Percentiles rank a stretch among this genome's conserved stretches.
These are phyloP conservation scores for Hyaloscypha finlandica DNA, from an alignment of 495 filamentous ascomycete species.

Conservation along the genomic window DNA sequence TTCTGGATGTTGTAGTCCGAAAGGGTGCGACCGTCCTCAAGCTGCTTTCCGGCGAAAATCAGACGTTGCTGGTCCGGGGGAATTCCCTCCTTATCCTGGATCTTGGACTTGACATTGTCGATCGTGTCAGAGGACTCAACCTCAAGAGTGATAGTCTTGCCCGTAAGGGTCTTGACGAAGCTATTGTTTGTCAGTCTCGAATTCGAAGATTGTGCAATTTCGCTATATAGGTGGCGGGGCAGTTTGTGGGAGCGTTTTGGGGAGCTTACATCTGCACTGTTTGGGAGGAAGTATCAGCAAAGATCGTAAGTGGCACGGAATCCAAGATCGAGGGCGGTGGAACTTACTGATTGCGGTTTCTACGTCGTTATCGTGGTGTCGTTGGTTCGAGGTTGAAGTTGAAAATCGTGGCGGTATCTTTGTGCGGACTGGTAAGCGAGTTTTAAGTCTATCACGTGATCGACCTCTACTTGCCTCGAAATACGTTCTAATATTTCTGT, in stretches of 20 bases:
- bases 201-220: slow-evolving; percentile 12
- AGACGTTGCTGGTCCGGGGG: slow-evolving; percentile 98
- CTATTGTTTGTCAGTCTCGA: slow-evolving; percentile 45
- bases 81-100: slow-evolving; percentile 99
- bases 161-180: slow-evolving; percentile 97
- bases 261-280: slow-evolving; percentile 45
- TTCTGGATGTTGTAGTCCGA: slow-evolving; percentile 99
- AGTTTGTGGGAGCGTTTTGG: slow-evolving; percentile 5
- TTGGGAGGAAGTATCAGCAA: slow-evolving; percentile 26
- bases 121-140: slow-evolving; percentile 98
- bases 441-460: slow-evolving; percentile 12
- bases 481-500: too few relatives aligned
- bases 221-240: not conserved
- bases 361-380: slow-evolving; percentile 31
- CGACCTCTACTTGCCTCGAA: not conserved
- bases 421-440: slow-evolving; percentile 8
- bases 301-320: slow-evolving; percentile 15
- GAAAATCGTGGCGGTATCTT: slow-evolving; percentile 9
- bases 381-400: slow-evolving; percentile 30
- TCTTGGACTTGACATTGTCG: slow-evolving; percentile 97
- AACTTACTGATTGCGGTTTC: slow-evolving; percentile 41
- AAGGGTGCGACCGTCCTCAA: slow-evolving; percentile 98
- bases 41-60: slow-evolving; percentile 99
- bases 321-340: not conserved
- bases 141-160: slow-evolving; percentile 99